Conservation (phyloP, 805 yeast species). For the Hanseniaspora thailandica region DNA sequence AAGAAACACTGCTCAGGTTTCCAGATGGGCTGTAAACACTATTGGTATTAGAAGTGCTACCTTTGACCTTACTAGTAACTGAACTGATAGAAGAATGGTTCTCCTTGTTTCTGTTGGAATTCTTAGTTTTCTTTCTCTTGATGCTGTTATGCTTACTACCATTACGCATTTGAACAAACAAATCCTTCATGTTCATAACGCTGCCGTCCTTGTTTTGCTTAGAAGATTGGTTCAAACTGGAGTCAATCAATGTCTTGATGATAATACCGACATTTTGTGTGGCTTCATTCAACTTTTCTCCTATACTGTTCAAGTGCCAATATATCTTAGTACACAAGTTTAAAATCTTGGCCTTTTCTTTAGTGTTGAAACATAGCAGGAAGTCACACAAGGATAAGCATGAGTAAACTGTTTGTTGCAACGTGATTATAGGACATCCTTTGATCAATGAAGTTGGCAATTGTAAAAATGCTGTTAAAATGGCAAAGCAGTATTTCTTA, state of each 20-base stretch:
- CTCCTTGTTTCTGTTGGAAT: slow-evolving; percentile 14
- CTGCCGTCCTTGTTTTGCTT: slow-evolving; percentile 14
- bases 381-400: slow-evolving; percentile 43
- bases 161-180: slow-evolving; percentile 17
- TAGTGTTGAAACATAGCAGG: slow-evolving; percentile 32
- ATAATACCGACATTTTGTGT: slow-evolving; percentile 49
- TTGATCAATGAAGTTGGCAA: slow-evolving; percentile 38
- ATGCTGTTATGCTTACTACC: slow-evolving; percentile 15
- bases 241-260: slow-evolving; percentile 40
- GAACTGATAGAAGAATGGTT: slow-evolving; percentile 17
- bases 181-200: slow-evolving; percentile 14
- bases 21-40: slow-evolving; percentile 1
- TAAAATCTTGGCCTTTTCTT: slow-evolving; percentile 32
- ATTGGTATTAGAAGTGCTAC: not conserved
- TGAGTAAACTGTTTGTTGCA: slow-evolving; percentile 44
- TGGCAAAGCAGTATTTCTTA: slow-evolving; percentile 35
- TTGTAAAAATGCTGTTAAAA: slow-evolving; percentile 35
- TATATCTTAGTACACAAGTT: slow-evolving; percentile 42
- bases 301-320: slow-evolving; percentile 48
- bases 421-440: slow-evolving; percentile 44
- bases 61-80: slow-evolving; percentile 15
- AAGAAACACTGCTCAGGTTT: not conserved
- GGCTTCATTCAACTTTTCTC: slow-evolving; percentile 46
- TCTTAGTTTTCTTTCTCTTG: slow-evolving; percentile 14
- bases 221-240: slow-evolving; percentile 27